Evolutionary conservation across 1,284 basidiomycete genomes (phyloP).

Genomic region (Vanrija sp.): DNA sequence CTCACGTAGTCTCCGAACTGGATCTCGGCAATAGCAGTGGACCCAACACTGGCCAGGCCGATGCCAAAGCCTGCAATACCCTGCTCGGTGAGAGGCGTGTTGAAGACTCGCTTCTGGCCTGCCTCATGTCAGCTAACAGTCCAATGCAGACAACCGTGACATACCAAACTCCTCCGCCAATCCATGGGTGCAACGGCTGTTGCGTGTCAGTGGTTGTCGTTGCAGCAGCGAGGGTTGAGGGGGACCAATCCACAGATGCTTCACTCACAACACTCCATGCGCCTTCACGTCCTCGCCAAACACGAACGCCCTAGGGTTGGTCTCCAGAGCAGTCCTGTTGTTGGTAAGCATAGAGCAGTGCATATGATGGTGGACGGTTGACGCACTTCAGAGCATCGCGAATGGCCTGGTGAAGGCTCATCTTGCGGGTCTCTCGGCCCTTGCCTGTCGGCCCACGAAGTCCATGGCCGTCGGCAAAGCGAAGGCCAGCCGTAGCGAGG

Average conservation of each 20-base stretch:
- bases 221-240: too few species aligned
- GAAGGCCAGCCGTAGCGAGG: conserved; percentile 65
- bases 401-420: conserved; percentile 87
- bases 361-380: conserved; percentile 1
- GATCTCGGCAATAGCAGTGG: conserved; percentile 91
- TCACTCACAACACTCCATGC: conserved; percentile 84
- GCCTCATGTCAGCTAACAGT: conserved; percentile 3
- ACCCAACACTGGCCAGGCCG: conserved; percentile 85
- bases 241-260: conserved; percentile 49
- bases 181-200: conserved; percentile 57
- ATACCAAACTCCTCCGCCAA: conserved; percentile 86
- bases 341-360: background rate
- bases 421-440: conserved; percentile 78
- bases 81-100: conserved; percentile 88
- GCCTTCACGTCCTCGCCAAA: conserved; percentile 94
- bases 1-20: conserved; percentile 54
- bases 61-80: conserved; percentile 94
- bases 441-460: conserved; percentile 55
- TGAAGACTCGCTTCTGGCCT: conserved; percentile 91
- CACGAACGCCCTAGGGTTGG: conserved; percentile 79
- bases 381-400: conserved; percentile 66
- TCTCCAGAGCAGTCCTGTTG: conserved; percentile 67
- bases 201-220: background rate
- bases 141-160: conserved; percentile 11
- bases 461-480: conserved; percentile 63